phyloP scores from a whole-genome alignment of 1,284 basidiomycete genomes.

The Apiotrichum siamense region DNA sequence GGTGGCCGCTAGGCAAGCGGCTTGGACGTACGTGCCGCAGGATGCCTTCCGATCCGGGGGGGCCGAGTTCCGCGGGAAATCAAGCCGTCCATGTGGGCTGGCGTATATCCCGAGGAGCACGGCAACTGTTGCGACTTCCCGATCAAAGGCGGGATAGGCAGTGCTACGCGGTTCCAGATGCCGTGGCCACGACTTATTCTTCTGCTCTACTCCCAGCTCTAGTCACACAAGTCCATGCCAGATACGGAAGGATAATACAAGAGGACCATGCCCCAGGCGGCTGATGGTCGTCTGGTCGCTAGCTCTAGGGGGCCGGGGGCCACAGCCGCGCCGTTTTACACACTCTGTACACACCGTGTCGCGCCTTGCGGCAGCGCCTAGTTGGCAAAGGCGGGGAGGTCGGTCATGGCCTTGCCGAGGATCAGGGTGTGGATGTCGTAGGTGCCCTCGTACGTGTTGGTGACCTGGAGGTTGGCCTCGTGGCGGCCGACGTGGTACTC shows the following conservation, averaged over 20 bases:
- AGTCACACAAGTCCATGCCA: neutral
- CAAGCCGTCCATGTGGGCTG: too few species aligned
- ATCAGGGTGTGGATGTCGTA: constrained; percentile 52
- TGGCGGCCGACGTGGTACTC: constrained; percentile 86
- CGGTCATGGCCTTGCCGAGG: constrained; percentile 84
- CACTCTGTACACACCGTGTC: neutral
- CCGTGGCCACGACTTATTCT: neutral
- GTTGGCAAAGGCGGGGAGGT: constrained; percentile 47
- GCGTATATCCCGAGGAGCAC: too few species aligned
- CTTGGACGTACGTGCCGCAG: too few species aligned
- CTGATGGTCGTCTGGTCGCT: neutral
- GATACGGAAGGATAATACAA: neutral
- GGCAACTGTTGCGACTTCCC: too few species aligned
- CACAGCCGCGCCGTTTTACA: neutral
- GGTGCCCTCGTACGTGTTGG: constrained; percentile 84
- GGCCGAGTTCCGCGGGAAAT: too few species aligned
- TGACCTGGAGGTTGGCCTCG: constrained; percentile 83
- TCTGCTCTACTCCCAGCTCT: neutral
- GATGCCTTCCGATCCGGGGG: too few species aligned
- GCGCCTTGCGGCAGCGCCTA: neutral
- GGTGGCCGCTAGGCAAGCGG: too few species aligned
- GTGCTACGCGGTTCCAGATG: neutral
- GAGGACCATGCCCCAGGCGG: neutral
- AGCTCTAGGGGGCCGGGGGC: neutral
- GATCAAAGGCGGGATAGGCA: neutral